A percentile compares a stretch with the other conserved stretches of the same genome.
phyloP scores from a whole-genome alignment of 805 yeast genomes.

The Metschnikowia kunwiensis region DNA sequence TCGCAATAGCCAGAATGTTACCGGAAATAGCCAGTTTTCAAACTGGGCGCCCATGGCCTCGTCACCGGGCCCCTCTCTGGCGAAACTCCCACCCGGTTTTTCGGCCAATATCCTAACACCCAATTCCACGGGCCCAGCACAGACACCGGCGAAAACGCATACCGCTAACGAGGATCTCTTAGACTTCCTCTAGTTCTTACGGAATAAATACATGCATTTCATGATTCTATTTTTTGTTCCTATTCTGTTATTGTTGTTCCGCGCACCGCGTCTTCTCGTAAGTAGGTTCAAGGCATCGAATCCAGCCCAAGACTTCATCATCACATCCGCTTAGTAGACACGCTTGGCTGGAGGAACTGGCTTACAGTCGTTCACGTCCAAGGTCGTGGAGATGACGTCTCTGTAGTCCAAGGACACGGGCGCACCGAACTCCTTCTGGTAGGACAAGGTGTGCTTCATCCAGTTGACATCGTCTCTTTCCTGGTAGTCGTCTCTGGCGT shows the following conservation, averaged over 20 bases:
- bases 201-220: slow-evolving; percentile 15
- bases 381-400: slow-evolving; percentile 74
- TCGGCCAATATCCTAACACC: slow-evolving; percentile 27
- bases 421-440: slow-evolving; percentile 75
- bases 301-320: too few species aligned
- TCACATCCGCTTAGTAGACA: slow-evolving; percentile 57
- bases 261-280: too few species aligned
- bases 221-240: slow-evolving; percentile 11
- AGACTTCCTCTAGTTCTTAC: slow-evolving; percentile 15
- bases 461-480: slow-evolving; percentile 93
- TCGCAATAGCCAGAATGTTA: background rate
- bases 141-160: background rate
- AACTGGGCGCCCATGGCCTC: slow-evolving; percentile 9
- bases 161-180: slow-evolving; percentile 10
- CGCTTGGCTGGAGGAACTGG: slow-evolving; percentile 96
- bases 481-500: slow-evolving; percentile 97
- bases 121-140: slow-evolving; percentile 13
- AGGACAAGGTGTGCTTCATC: slow-evolving; percentile 96
- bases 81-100: slow-evolving; percentile 35
- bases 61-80: slow-evolving; percentile 1
- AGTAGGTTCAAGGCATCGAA: too few species aligned
- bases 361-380: slow-evolving; percentile 90
- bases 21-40: background rate
- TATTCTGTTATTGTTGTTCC: background rate
- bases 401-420: slow-evolving; percentile 78